Evolutionary conservation across 1,284 basidiomycete genomes (phyloP), one percentile per base, ranked within the genome.

Genomic region (Trichosporon sp.): DNA sequence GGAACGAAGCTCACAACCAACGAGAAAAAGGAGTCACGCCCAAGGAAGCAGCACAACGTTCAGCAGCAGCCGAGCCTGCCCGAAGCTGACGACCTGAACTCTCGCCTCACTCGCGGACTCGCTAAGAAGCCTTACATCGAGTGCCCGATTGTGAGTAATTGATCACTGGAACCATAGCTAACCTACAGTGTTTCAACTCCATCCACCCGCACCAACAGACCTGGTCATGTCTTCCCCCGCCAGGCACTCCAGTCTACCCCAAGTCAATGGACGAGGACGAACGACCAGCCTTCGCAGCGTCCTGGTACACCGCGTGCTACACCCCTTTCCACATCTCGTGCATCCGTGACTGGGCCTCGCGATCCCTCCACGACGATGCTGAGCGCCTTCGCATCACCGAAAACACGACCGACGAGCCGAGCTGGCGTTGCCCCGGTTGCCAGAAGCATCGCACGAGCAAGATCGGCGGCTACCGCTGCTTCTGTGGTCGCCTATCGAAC

Each of bases 371-470:
- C 1, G 91, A 93, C 54, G 80, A 83, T 66, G 73, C 75, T 11
- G 78, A 80, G 59, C 71, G 76, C 65, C 61, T 74, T 16, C 67
- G 71, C 5, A 26, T 14, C 7, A 76, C 76, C 73, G 74, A 72
- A 40, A 70, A 51, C 68, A 63, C 31, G 59, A 73, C 61, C 0
- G 91, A 93, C 12, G 77, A 81, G 66, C 80, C 84, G 35, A 79
- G 75, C 78, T 95, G 93, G 93, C 86, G 90, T 70, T 96, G 93
- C 81, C 93, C 93, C 0, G 93, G 92, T 0, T 96, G 93, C 84
- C 93, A 94, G 78, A 89, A 89, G 2, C 90, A 90, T 73, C 86
- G 93, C 32, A 86, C 87, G 61, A 81, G 84, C 4, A 87, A 91
- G 1, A 91, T 92, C 0, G 86, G 85, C 2, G 87, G 87, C 2